Evolutionary conservation across 2,329 filamentous ascomycete genomes (phyloP), one percentile per base, ranked within the genome.

Genomic region (Xylariales sp.): DNA sequence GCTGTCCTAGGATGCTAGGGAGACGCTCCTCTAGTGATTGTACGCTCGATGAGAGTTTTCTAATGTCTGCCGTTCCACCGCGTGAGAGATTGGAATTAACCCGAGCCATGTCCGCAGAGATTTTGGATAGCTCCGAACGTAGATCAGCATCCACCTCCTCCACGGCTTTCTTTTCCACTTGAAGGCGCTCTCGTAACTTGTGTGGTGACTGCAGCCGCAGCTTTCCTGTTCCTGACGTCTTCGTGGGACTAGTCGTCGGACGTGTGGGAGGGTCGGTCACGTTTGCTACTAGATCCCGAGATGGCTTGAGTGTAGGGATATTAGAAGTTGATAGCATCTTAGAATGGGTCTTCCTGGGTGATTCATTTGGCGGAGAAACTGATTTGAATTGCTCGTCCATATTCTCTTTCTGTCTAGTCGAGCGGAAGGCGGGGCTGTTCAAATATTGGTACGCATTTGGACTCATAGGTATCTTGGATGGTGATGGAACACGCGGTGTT

Each of bases 181-280:
- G 91, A 0, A 97, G 85, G 41, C 95, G 90, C 81, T 97, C 94
- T 18, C 94, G 91, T 23, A 95, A 83, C 77, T 92, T 94, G 73
- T 91, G 91, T 0, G 90, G 86, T 14, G 88, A 91, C 69, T 93
- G 90, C 10, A 93, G 84, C 10, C 91, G 89, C 41, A 93, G 83
- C 72, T 89, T 91, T 67, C 86, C 80, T 1, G 82, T 91, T 67
- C 86, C 80, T 1, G 82, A 69, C 8, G 74, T 62, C 59, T 81
- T 84, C n/a, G 75, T 78, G 16, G 81, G 79, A 65, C 79, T 83
- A 23, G 77, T 73, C 5, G 77, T 75, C n/a, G 78, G 76, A 43
- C 80, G 74, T 5, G 73, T 74, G 9, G 72, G 67, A 16, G 75
- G 65, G 43, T 72, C 74, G 18, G 75, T 73, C 6, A 73, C 75